Conservation (phyloP, 2,329 filamentous ascomycete species). For the Colletotrichum liriopes region DNA sequence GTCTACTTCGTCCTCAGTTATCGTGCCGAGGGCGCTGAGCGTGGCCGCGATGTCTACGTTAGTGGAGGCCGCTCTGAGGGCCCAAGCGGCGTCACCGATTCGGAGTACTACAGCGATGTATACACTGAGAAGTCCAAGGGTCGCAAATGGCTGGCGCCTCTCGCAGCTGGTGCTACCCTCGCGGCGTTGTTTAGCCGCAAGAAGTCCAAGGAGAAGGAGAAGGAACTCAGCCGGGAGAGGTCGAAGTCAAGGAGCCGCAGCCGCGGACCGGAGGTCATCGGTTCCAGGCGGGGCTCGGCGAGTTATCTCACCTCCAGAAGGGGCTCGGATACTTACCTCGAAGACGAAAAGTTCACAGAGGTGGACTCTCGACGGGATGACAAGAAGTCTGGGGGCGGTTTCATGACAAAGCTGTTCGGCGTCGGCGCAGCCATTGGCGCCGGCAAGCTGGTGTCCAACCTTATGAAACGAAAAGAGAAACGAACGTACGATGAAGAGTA, state of each 20-base stretch:
- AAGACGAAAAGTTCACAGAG: conserved; percentile 78
- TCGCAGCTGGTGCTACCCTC: conserved; percentile 67
- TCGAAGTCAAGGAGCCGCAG: conserved; percentile 54
- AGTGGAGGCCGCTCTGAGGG: conserved; percentile 71
- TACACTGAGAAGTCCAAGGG: conserved; percentile 56
- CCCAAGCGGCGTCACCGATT: conserved; percentile 57
- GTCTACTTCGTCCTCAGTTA: conserved; percentile 87
- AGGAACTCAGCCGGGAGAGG: conserved; percentile 58
- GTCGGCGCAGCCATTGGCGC: conserved; percentile 75
- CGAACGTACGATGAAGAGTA: conserved; percentile 71
- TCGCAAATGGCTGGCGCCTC: conserved; percentile 66
- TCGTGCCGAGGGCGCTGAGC: conserved; percentile 70
- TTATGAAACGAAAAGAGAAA: conserved; percentile 68
- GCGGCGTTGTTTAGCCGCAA: conserved; percentile 63
- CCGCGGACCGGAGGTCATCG: conserved; percentile 64
- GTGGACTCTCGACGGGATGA: conserved; percentile 51
- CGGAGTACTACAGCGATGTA: conserved; percentile 58
- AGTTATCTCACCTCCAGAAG: conserved; percentile 71
- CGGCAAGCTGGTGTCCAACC: conserved; percentile 72
- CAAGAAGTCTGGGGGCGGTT: conserved; percentile 64
- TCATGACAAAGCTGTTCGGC: conserved; percentile 73
- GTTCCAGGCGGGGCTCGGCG: conserved; percentile 68
- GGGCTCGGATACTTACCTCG: conserved; percentile 70
- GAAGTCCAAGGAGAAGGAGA: conserved; percentile 58
- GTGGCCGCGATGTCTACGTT: conserved; percentile 69